Evolutionary conservation across 352 stramenopile genomes (phyloP).

Genomic region (Globisporangium camurandrum): DNA sequence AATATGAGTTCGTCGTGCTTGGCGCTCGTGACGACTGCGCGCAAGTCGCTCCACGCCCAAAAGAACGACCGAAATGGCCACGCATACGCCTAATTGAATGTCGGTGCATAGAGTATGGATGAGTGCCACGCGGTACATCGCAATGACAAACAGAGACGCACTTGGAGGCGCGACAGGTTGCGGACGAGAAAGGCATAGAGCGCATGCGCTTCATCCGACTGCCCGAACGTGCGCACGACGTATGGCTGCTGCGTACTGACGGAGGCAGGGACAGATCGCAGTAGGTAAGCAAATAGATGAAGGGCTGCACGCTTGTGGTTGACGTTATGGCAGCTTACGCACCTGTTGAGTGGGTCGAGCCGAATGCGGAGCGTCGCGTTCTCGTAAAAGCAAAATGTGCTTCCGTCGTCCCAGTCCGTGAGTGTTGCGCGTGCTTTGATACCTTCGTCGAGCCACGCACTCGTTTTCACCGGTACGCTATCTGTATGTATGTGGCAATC

Average conservation of each 20-base stretch:
- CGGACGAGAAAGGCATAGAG: conserved; percentile 44
- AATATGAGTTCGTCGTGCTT: conserved; percentile 50
- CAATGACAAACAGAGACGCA: too few relatives aligned
- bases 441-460: conserved; percentile 63
- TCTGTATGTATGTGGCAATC: too few relatives aligned
- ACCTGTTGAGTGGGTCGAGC: conserved; percentile 70
- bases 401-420: conserved; percentile 45
- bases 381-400: conserved; percentile 72
- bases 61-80: conserved; percentile 62
- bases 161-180: neutral
- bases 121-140: too few relatives aligned
- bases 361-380: conserved; percentile 68
- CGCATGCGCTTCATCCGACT: conserved; percentile 47
- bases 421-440: conserved; percentile 16
- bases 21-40: conserved; percentile 41
- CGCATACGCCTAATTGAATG: conserved; percentile 25
- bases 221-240: conserved; percentile 53
- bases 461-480: neutral
- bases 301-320: neutral
- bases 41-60: conserved; percentile 75
- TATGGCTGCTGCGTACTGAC: conserved; percentile 59
- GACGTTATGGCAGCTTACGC: conserved; percentile 1
- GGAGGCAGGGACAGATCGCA: neutral
- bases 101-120: neutral
- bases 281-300: conserved; percentile 1